Evolutionary conservation across 73 alveolate species (phyloP).

Genomic region (Tetrahymena malaccensis): DNA sequence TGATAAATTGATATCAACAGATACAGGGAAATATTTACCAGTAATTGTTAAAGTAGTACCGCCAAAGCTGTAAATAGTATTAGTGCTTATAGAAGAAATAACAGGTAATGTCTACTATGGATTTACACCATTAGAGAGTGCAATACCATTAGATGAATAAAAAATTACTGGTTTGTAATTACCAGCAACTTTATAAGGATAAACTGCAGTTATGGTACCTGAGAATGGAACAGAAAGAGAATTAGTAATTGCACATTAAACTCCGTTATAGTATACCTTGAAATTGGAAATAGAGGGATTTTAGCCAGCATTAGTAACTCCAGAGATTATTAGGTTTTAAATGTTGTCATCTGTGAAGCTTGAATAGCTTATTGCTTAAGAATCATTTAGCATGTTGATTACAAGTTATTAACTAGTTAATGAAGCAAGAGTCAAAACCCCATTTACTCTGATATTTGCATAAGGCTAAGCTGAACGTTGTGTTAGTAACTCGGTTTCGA

Average conservation of each 20-base stretch:
- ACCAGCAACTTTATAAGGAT: background rate
- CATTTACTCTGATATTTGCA: background rate
- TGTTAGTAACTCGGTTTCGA: background rate
- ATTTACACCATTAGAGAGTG: background rate
- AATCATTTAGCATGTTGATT: background rate
- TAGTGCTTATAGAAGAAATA: background rate
- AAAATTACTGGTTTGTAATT: background rate
- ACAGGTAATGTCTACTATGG: background rate
- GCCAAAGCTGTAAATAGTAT: background rate
- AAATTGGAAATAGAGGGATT: background rate
- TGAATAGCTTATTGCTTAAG: background rate
- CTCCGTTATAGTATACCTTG: background rate
- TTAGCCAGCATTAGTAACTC: background rate
- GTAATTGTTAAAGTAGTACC: background rate
- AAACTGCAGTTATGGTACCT: background rate
- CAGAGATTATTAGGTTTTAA: background rate
- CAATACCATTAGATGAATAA: background rate
- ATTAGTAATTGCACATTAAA: background rate
- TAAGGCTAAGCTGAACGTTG: background rate
- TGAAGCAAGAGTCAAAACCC: background rate
- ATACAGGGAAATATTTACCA: background rate
- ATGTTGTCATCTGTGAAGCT: background rate
- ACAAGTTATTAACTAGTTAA: background rate
- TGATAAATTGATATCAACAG: background rate
- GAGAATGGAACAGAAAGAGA: background rate